Conservation (phyloP, 2,329 filamentous ascomycete genomes). For the Penicillium sp. region DNA sequence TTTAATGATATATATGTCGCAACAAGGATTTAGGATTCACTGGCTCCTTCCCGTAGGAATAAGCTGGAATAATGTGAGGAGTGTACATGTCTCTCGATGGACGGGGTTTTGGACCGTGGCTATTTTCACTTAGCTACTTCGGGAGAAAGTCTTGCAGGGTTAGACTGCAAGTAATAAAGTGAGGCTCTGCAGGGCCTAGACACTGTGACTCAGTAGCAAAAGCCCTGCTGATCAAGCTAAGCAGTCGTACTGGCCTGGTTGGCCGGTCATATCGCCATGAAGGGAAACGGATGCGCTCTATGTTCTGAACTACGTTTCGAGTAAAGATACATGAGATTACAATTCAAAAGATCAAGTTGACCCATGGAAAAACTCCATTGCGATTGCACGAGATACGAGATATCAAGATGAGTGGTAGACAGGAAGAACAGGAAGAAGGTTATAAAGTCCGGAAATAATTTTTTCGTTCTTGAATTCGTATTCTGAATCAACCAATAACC, state of each 20-base stretch:
- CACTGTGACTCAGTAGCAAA: background rate
- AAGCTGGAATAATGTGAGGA: background rate
- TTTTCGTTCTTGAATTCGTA: constrained; percentile 28
- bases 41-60: background rate
- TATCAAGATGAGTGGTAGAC: constrained; percentile 22
- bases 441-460: constrained; percentile 24
- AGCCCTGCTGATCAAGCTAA: background rate
- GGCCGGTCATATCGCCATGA: background rate
- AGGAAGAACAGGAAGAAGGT: constrained; percentile 17
- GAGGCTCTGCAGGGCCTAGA: background rate
- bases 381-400: constrained; percentile 17
- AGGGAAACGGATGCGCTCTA: background rate
- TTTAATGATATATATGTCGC: background rate
- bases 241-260: background rate
- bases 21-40: background rate
- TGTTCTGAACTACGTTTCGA: background rate
- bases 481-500: constrained; percentile 28
- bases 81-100: background rate
- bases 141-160: background rate
- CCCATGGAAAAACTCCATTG: constrained; percentile 28
- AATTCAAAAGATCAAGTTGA: constrained; percentile 1
- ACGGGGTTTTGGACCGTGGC: background rate
- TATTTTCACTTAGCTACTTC: background rate
- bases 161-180: background rate
- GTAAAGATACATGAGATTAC: background rate